Evolutionary conservation across 2,329 filamentous ascomycete species (phyloP).

Genomic region (Colletotrichum endophyticum): DNA sequence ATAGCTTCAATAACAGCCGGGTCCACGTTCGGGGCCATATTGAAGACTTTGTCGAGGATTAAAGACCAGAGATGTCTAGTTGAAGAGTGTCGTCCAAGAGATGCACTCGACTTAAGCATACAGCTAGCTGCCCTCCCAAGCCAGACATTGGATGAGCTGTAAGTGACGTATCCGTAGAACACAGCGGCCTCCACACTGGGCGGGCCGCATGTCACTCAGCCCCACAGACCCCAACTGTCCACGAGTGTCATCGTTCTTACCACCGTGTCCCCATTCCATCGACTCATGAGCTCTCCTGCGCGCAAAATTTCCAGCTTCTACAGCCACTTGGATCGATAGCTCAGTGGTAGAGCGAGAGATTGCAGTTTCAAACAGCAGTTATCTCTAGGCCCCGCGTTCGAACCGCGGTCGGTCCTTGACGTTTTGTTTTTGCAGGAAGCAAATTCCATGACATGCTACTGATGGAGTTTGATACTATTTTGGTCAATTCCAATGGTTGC

Average conservation of each 20-base stretch:
- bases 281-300: background rate
- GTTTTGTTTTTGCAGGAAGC: background rate
- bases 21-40: constrained; percentile 54
- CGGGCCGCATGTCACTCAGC: background rate
- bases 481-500: no score
- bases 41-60: background rate
- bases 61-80: background rate
- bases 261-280: background rate
- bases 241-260: background rate
- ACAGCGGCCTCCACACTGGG: background rate
- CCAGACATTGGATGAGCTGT: constrained; percentile 1
- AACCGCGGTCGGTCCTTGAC: constrained; percentile 19
- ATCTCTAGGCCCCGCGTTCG: constrained; percentile 23
- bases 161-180: constrained; percentile 11
- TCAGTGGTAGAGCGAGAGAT: constrained; percentile 23
- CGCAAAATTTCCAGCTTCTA: fast-evolving
- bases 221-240: background rate
- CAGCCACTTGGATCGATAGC: constrained; percentile 17
- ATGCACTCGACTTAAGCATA: background rate
- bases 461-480: background rate
- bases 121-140: background rate
- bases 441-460: background rate
- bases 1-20: constrained; percentile 66
- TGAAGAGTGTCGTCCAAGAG: background rate
- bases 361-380: background rate